A percentile compares a stretch with the other conserved stretches of the same genome.
Evolutionary conservation across 129 eudicot species (phyloP).

Genomic region (Flaveria bidentis): DNA sequence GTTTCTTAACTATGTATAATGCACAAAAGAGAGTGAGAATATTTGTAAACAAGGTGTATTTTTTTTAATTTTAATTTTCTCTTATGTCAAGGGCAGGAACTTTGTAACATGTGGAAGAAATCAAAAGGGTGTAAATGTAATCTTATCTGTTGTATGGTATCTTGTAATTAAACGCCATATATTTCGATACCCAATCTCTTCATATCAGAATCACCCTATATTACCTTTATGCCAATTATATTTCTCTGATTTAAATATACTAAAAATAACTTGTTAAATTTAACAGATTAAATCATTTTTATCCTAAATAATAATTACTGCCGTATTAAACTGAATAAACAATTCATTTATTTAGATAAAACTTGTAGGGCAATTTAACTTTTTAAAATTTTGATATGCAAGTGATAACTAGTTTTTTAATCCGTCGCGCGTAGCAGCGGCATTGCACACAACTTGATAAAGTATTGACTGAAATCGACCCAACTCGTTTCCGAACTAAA

Average conservation of each 20-base stretch:
- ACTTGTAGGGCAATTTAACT: too few relatives aligned
- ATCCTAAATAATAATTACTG: not conserved
- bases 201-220: not conserved
- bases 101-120: slow-evolving; percentile 2
- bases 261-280: not conserved
- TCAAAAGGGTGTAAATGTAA: not conserved
- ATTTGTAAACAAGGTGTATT: not conserved
- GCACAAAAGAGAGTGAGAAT: too few relatives aligned
- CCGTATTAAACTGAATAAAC: too few relatives aligned
- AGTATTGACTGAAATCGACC: too few relatives aligned
- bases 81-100: not conserved
- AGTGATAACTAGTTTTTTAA: too few relatives aligned
- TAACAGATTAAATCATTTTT: too few relatives aligned
- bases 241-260: not conserved
- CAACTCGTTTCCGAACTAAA: too few relatives aligned
- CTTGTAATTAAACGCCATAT: slow-evolving; percentile 1
- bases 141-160: slow-evolving; percentile 4
- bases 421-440: too few relatives aligned
- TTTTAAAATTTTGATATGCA: too few relatives aligned
- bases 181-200: slow-evolving; percentile 16
- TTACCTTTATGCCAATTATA: not conserved
- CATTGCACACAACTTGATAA: too few relatives aligned
- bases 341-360: not conserved
- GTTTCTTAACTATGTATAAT: too few relatives aligned
- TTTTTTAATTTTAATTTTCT: too few relatives aligned